Evolutionary conservation across 495 filamentous ascomycete species (phyloP).

Genomic region (Durotheca rogersii): DNA sequence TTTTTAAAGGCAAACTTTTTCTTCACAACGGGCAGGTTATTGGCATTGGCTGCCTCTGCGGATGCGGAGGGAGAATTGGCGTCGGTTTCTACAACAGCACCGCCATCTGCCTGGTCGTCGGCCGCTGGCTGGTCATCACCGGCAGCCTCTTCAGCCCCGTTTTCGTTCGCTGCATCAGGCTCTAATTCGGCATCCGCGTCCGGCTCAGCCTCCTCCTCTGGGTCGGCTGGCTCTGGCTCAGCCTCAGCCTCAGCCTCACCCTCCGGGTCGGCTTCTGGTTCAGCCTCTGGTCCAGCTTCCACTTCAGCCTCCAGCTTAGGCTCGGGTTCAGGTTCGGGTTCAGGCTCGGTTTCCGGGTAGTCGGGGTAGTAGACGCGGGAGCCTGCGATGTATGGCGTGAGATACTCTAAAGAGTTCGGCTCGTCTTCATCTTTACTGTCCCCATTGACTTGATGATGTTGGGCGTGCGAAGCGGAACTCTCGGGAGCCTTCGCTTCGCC

Average conservation of each 20-base stretch:
- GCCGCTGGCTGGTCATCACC: background rate
- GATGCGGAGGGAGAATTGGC: conserved; percentile 23
- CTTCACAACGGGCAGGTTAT: background rate
- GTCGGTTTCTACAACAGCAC: conserved; percentile 12
- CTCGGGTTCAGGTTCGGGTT: conserved; percentile 6
- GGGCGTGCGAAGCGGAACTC: background rate
- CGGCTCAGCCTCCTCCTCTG: conserved; percentile 9
- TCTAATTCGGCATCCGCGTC: conserved; percentile 4
- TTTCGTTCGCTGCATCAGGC: conserved; percentile 7
- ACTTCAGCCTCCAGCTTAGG: background rate
- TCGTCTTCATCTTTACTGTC: background rate
- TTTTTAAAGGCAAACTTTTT: conserved; percentile 32
- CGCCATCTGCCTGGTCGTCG: conserved; percentile 3
- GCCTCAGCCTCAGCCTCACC: background rate
- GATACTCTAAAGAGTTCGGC: conserved; percentile 19
- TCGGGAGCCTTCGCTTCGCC: background rate
- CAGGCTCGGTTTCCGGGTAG: conserved; percentile 16
- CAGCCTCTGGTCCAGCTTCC: conserved; percentile 1
- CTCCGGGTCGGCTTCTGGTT: conserved; percentile 1
- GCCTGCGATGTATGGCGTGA: conserved; percentile 35
- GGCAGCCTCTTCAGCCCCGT: conserved; percentile 8
- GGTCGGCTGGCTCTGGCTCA: background rate
- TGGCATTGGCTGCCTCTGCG: conserved; percentile 1
- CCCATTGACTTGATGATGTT: background rate
- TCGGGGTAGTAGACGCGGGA: conserved; percentile 23